A percentile compares a stretch with the other conserved stretches of the same genome.
These are phyloP conservation scores for Metschnikowia dekortorum DNA, from an alignment of 805 yeast species.

Conservation along the genomic window DNA sequence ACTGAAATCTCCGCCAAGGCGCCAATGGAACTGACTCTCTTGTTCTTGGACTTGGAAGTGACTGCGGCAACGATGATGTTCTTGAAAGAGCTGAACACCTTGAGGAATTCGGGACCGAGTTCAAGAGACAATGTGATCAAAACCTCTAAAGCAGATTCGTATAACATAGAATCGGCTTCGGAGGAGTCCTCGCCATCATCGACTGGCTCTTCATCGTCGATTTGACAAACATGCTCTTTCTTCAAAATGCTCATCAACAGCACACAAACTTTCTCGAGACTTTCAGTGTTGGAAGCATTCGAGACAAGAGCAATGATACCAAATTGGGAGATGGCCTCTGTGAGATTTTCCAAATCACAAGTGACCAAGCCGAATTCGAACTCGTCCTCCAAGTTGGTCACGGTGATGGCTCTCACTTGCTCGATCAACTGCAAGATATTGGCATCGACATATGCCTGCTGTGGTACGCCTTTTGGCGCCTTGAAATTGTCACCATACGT, in stretches of 20 bases:
- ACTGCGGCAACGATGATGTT: slow-evolving; percentile 55
- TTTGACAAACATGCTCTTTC: slow-evolving; percentile 82
- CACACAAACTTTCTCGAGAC: slow-evolving; percentile 63
- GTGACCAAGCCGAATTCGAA: slow-evolving; percentile 80
- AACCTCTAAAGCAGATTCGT: slow-evolving; percentile 83
- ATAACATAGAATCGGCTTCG: slow-evolving; percentile 58
- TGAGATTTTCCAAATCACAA: slow-evolving; percentile 67
- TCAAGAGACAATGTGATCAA: slow-evolving; percentile 70
- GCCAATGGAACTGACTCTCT: slow-evolving; percentile 82
- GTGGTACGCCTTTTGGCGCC: slow-evolving; percentile 62
- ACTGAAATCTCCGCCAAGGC: slow-evolving; percentile 84
- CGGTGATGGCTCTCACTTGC: slow-evolving; percentile 62
- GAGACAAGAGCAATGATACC: slow-evolving; percentile 74
- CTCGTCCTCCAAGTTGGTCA: slow-evolving; percentile 67
- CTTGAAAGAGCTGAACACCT: slow-evolving; percentile 69
- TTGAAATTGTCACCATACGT: slow-evolving; percentile 44
- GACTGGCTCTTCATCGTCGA: slow-evolving; percentile 62
- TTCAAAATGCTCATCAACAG: slow-evolving; percentile 70
- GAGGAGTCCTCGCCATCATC: slow-evolving; percentile 48
- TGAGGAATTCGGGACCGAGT: slow-evolving; percentile 74
- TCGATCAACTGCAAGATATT: slow-evolving; percentile 55
- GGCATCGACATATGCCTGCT: slow-evolving; percentile 55
- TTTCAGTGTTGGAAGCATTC: slow-evolving; percentile 45
- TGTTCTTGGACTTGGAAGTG: slow-evolving; percentile 58
- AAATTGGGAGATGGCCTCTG: slow-evolving; percentile 60